phyloP scores from a whole-genome alignment of 495 filamentous ascomycete species.

The Hyphodiscus hymeniophilus region DNA sequence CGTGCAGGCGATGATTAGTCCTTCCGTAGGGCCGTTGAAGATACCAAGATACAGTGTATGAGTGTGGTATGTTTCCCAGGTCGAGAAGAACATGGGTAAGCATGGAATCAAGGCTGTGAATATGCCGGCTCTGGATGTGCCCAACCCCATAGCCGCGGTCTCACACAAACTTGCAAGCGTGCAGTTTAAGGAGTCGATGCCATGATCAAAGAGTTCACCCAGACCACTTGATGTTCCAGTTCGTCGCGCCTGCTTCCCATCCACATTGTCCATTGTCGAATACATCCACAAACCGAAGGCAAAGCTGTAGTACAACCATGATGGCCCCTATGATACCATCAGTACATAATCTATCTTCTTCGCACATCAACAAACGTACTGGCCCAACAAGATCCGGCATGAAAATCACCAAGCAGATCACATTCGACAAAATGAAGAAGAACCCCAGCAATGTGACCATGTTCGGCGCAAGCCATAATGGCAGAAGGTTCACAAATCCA shows the following conservation, averaged over 20 bases:
- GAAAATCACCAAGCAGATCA: conserved; percentile 67
- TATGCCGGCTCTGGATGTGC: conserved; percentile 69
- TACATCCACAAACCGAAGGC: conserved; percentile 95
- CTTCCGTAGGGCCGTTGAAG: conserved; percentile 96
- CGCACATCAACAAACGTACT: conserved; percentile 54
- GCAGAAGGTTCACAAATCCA: conserved; percentile 85
- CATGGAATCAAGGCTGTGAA: conserved; percentile 89
- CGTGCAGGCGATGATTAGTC: conserved; percentile 75
- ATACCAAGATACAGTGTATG: conserved; percentile 95
- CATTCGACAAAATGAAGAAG: conserved; percentile 84
- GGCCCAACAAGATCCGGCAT: conserved; percentile 92
- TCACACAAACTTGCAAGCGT: conserved; percentile 83
- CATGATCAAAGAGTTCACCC: conserved; percentile 96
- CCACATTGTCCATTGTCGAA: conserved; percentile 96
- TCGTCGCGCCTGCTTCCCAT: conserved; percentile 92
- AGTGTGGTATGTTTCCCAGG: conserved; percentile 98
- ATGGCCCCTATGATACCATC: conserved; percentile 50
- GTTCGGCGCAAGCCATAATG: conserved; percentile 94
- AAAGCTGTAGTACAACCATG: conserved; percentile 93
- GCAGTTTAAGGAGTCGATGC: conserved; percentile 96
- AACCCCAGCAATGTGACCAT: conserved; percentile 96
- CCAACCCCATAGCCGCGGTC: conserved; percentile 85
- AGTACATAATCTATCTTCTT: neutral
- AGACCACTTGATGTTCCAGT: conserved; percentile 92
- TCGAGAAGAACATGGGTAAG: conserved; percentile 97